Percentiles rank a stretch among this genome's conserved stretches.
These are phyloP conservation scores for Emergomyces pasteurianus DNA, from an alignment of 2,329 filamentous ascomycete genomes.

Conservation along the genomic window DNA sequence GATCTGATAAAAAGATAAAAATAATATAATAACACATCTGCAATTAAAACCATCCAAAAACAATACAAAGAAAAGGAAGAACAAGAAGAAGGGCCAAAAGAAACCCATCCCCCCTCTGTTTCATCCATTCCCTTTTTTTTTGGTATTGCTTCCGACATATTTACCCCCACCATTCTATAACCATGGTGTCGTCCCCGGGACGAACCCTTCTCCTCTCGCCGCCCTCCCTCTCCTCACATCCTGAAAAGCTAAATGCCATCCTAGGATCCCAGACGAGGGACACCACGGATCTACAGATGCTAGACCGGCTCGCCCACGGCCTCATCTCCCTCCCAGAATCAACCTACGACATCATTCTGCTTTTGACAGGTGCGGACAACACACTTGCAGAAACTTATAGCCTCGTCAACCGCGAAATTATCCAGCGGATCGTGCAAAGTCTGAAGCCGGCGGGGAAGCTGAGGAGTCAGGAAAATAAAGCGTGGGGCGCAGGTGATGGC, in stretches of 20 bases:
- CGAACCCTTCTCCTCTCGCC: constrained; percentile 79
- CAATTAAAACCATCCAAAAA: too few relatives aligned
- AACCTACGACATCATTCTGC: constrained; percentile 73
- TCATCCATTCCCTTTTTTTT: neutral
- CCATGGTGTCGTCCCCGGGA: constrained; percentile 13
- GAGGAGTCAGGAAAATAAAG: constrained; percentile 18
- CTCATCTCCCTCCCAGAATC: constrained; percentile 62
- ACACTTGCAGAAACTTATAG: constrained; percentile 34
- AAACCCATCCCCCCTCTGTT: too few relatives aligned
- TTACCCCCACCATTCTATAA: constrained; percentile 25
- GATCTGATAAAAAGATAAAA: neutral
- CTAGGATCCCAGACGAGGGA: constrained; percentile 62
- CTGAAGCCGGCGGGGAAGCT: constrained; percentile 59
- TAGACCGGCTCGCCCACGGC: constrained; percentile 77
- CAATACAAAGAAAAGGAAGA: too few relatives aligned
- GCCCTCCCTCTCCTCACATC: constrained; percentile 76
- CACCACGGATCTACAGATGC: constrained; percentile 87
- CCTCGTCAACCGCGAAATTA: constrained; percentile 56
- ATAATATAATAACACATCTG: too few relatives aligned
- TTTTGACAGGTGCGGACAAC: constrained; percentile 68
- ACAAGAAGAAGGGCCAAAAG: too few relatives aligned
- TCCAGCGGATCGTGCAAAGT: constrained; percentile 55
- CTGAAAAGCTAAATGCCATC: constrained; percentile 60
- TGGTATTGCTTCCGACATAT: neutral
- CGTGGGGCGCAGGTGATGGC: constrained; percentile 12